Evolutionary conservation across 495 filamentous ascomycete genomes (phyloP).

Genomic region (Neurospora tetrasperma): DNA sequence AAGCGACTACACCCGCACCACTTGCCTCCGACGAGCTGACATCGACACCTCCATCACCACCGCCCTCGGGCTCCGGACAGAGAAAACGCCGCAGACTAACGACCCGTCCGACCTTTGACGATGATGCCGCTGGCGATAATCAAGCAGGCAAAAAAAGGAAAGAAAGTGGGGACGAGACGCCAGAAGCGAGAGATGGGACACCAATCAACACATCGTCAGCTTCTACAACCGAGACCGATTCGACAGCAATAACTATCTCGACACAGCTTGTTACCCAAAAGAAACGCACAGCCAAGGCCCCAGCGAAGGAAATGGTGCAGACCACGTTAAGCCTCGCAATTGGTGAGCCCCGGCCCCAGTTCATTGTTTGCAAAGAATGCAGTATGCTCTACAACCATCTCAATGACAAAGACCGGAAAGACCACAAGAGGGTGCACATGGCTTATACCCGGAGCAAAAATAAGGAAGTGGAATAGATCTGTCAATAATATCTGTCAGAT

Average conservation of each 20-base stretch:
- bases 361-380: conserved; percentile 36
- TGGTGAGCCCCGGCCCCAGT: conserved; percentile 21
- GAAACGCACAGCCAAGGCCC: conserved; percentile 7
- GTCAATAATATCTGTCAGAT: not conserved
- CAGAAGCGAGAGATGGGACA: not conserved
- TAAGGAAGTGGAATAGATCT: not conserved
- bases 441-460: conserved; percentile 11
- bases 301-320: conserved; percentile 26
- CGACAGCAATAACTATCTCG: not conserved
- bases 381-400: conserved; percentile 38
- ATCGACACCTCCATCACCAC: conserved; percentile 19
- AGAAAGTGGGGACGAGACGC: not conserved
- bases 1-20: not conserved
- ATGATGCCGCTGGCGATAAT: not conserved
- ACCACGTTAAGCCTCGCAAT: conserved; percentile 33
- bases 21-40: not conserved
- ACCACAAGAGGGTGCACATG: conserved; percentile 31
- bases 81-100: conserved; percentile 29
- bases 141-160: not conserved
- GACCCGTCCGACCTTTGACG: conserved; percentile 15
- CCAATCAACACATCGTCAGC: not conserved
- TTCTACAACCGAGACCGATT: not conserved
- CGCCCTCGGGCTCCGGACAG: not conserved
- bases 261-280: not conserved
- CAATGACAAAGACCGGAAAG: conserved; percentile 34